phyloP scores from a whole-genome alignment of 495 filamentous ascomycete species.

The Lasiosphaeria miniovina region DNA sequence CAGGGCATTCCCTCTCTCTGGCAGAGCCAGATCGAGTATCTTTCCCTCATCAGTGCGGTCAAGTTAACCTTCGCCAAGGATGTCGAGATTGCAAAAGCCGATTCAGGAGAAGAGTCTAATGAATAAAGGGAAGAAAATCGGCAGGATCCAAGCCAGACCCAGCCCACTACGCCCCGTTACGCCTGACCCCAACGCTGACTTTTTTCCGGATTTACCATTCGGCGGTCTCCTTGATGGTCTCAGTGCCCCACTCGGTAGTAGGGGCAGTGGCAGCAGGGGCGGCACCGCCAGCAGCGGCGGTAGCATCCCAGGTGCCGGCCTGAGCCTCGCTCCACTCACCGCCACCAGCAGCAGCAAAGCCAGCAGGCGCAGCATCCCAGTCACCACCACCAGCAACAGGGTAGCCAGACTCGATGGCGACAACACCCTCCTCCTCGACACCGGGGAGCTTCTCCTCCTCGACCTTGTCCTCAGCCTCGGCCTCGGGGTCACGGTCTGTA shows the following conservation, averaged over 20 bases:
- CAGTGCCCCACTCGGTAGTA: constrained; percentile 67
- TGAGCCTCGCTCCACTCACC: constrained; percentile 47
- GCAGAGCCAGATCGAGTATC: constrained; percentile 63
- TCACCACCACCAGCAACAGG: constrained; percentile 50
- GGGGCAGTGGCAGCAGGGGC: constrained; percentile 39
- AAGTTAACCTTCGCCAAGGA: constrained; percentile 47
- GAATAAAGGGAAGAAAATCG: constrained; percentile 22
- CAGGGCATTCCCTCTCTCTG: constrained; percentile 88
- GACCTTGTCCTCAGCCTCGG: constrained; percentile 90
- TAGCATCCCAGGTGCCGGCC: constrained; percentile 72
- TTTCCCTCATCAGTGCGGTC: constrained; percentile 95
- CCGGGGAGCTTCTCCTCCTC: constrained; percentile 67
- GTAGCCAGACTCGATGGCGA: constrained; percentile 74
- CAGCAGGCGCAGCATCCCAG: constrained; percentile 67
- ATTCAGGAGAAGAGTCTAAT: constrained; percentile 20
- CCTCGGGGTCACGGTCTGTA: constrained; percentile 91
- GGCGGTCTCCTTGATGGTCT: constrained; percentile 51
- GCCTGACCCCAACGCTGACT: constrained; percentile 28
- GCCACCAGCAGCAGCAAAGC: constrained; percentile 59
- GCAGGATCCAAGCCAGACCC: constrained; percentile 23
- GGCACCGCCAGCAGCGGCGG: constrained; percentile 17
- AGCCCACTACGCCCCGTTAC: constrained; percentile 25
- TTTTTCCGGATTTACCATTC: constrained; percentile 56
- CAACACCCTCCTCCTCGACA: constrained; percentile 80
- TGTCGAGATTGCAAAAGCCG: constrained; percentile 17